Conservation (phyloP, 306 rosid genomes). For the Rubus parviflorus region DNA sequence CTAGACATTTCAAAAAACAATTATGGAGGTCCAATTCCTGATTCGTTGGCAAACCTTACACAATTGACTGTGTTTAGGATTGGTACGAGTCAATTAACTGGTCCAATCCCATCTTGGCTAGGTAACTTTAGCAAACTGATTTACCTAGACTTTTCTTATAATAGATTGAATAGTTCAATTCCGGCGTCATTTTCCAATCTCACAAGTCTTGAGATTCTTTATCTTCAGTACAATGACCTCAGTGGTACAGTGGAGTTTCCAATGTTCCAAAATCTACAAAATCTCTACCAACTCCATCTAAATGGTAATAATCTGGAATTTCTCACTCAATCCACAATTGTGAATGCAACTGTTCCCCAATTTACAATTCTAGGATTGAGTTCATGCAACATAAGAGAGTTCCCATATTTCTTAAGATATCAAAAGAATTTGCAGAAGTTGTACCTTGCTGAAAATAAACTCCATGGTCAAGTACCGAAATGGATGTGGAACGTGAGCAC, state of each 20-base stretch:
- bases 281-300: neutral
- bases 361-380: neutral
- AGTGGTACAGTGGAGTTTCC: neutral
- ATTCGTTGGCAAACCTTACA: constrained; percentile 12
- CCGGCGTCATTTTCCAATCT: constrained; percentile 6
- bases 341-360: neutral
- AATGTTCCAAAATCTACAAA: neutral
- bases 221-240: accelerated
- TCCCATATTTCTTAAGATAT: constrained; percentile 1
- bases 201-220: neutral
- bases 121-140: neutral
- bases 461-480: neutral
- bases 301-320: accelerated
- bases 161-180: neutral
- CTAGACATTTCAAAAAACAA: neutral
- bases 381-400: neutral
- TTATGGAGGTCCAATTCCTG: constrained; percentile 4
- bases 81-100: accelerated
- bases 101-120: constrained; percentile 12
- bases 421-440: neutral
- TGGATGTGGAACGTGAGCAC: constrained; percentile 2
- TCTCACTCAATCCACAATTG: too few relatives aligned
- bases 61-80: neutral
- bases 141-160: accelerated
- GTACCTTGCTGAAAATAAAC: neutral